Evolutionary conservation across 176 grass and related monocot species (phyloP).

Genomic region (Cocos nucifera): DNA sequence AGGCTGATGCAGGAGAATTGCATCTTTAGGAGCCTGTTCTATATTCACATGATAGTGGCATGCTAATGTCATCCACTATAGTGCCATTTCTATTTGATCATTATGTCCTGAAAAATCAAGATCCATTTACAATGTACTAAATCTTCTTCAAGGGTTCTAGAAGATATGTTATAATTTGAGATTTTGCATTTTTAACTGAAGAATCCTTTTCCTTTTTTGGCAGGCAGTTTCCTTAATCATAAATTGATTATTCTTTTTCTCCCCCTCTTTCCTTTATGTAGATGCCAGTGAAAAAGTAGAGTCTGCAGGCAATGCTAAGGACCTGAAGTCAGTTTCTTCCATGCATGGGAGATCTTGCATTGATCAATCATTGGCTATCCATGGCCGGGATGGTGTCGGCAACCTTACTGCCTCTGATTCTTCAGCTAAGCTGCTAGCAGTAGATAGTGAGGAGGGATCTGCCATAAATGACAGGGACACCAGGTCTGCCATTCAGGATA

Average conservation of each 20-base stretch:
- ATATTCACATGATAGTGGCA: background rate
- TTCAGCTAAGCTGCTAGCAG: background rate
- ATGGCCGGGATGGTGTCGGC: background rate
- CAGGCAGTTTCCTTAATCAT: background rate
- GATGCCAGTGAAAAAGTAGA: slow-evolving; percentile 7
- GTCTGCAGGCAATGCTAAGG: background rate
- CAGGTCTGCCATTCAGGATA: slow-evolving; percentile 1
- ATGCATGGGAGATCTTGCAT: background rate
- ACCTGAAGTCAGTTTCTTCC: background rate
- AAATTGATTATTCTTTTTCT: background rate
- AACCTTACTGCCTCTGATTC: slow-evolving; percentile 1
- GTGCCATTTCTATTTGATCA: background rate
- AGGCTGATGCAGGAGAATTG: background rate
- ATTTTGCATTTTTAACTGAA: background rate
- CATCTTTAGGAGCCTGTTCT: background rate
- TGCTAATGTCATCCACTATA: background rate
- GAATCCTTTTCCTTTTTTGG: background rate
- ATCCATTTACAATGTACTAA: too few species aligned
- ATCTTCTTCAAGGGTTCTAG: too few species aligned
- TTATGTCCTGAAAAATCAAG: background rate
- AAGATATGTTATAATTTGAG: too few species aligned
- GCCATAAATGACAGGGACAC: background rate
- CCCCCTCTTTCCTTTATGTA: background rate
- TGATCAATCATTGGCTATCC: background rate
- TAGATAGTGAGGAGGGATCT: background rate